Conservation (phyloP, 768 basidiomycete species). For the Lactarius tabidus region DNA sequence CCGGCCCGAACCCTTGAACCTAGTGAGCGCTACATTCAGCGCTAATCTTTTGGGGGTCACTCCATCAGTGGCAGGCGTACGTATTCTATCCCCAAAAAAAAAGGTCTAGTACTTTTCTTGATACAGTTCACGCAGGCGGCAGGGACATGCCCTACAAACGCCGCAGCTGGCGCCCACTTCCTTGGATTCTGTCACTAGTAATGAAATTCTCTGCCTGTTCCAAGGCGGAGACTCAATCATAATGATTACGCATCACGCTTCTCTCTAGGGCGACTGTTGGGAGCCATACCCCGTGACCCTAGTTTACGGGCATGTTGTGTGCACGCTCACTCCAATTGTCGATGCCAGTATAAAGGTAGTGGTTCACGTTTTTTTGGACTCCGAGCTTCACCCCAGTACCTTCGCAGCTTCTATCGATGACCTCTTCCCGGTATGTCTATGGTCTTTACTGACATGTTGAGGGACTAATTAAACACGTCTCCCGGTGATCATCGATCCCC, state of each 20-base stretch:
- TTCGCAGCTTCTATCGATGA: neutral
- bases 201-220: too few relatives aligned
- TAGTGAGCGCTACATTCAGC: too few relatives aligned
- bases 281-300: neutral
- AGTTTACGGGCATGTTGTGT: neutral
- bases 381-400: neutral
- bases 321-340: neutral
- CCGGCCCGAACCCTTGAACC: neutral
- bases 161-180: neutral
- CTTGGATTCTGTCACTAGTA: too few relatives aligned
- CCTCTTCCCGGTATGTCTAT: neutral
- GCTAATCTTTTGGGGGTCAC: too few relatives aligned
- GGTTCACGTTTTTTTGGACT: too few relatives aligned
- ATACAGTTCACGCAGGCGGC: too few relatives aligned
- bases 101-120: too few relatives aligned
- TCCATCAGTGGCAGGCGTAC: too few relatives aligned
- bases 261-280: neutral
- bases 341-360: neutral
- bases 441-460: neutral
- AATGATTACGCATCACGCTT: too few relatives aligned
- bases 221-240: too few relatives aligned
- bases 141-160: too few relatives aligned
- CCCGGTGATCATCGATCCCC: neutral
- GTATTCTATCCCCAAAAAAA: neutral
- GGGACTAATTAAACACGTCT: neutral